Base-by-base conservation (phyloP, 768 basidiomycete genomes). In the Suillus subalutaceus region DNA sequence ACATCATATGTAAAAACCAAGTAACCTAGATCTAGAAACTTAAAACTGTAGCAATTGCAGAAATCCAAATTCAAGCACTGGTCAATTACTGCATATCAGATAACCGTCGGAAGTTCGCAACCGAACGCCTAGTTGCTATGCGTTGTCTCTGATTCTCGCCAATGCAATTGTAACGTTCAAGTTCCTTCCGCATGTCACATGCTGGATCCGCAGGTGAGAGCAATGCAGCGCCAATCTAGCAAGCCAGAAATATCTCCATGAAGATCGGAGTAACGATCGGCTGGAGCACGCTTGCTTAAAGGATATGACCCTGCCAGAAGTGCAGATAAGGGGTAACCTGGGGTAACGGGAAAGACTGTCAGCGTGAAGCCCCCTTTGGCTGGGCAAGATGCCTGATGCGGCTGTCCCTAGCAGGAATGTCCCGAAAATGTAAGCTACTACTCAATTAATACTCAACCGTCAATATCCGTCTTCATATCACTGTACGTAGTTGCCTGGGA, bases 401-500 rank as follows among this genome's bases (percentile, higher is more conserved):
- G 44, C 37, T 61, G 50, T 63, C 37, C 56, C 30, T 44, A 62
- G 44, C 55, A 56, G 4, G 8, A 26, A 32, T 60, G 40, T 38
- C 58, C 38, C 20, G 12, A 26, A 57, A 37, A 56, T 50, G 37
- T 37, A 40, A 63, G 37, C 63, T n/a, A 26, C 46, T 37, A 4
- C 52, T 38, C 48, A 30, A 63, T 56, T 20, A 53, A n/a, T 37
- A 62, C 30, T 64, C 41, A 41, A 38, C 35, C 40, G 38, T 18
- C 60, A 43, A 50, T 37, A 20, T 43, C 43, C 57, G 30, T 61
- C 52, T 68, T 64, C 30, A 35, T 26, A 48, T 67, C 59, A 73
- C 62, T 78, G 77, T 26, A 77, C 76, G 41, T 77, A 79, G 78
- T 75, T 79, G 86, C 92, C 93, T 64, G 96, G 97, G 80, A 98